phyloP scores from a whole-genome alignment of 2,329 filamentous ascomycete species.

The Venturia carpophila region DNA sequence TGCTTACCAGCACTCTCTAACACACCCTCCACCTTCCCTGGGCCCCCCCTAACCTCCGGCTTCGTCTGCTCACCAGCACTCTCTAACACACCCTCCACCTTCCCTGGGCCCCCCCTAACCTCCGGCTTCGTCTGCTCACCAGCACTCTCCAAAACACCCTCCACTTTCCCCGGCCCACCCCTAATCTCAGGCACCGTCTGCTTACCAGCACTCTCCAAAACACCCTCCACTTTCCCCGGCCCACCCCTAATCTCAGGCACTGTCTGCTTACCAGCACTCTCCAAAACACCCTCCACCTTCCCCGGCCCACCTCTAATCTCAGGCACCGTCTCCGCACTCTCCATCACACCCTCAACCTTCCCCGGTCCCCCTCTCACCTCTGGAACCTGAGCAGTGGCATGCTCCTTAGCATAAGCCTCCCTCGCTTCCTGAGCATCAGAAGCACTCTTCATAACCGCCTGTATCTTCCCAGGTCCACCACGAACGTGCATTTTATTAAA shows the following conservation, averaged over 20 bases:
- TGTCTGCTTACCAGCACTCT: neutral
- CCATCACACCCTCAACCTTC: neutral
- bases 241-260: neutral
- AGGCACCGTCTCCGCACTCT: neutral
- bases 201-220: neutral
- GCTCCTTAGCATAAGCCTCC: neutral
- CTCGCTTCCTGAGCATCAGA: neutral
- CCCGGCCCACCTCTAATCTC: slow-evolving; percentile 9
- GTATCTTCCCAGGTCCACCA: slow-evolving; percentile 13
- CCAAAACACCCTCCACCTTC: slow-evolving; percentile 7
- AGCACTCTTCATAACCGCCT: slow-evolving; percentile 16
- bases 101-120: neutral
- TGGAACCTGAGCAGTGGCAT: neutral
- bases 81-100: neutral
- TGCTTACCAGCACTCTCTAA: neutral
- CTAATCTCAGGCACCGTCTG: neutral
- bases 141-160: neutral
- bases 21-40: neutral
- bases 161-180: slow-evolving; percentile 1
- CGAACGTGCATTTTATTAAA: slow-evolving; percentile 5
- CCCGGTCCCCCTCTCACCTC: slow-evolving; percentile 1
- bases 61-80: neutral
- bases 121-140: neutral
- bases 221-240: slow-evolving; percentile 1
- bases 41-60: neutral